These are phyloP conservation scores for Cochlearia excelsa DNA, from an alignment of 345 rosid genomes.

Conservation along the genomic window DNA sequence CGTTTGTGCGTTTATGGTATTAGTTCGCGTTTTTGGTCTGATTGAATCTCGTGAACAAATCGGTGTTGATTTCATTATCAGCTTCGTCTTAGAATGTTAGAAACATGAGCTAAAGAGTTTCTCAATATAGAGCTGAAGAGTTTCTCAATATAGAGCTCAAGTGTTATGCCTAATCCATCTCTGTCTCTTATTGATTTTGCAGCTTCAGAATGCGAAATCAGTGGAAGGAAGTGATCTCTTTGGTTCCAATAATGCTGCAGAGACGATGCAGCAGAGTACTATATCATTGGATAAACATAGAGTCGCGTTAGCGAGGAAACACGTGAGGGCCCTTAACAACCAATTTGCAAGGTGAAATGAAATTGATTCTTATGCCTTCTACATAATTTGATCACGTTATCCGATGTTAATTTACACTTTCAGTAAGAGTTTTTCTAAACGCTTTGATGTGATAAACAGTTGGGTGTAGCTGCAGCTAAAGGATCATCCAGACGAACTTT, in stretches of 20 bases:
- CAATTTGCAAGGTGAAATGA: conserved; percentile 78
- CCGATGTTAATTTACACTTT: too few relatives aligned
- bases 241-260: conserved; percentile 51
- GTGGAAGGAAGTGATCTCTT: conserved; percentile 50
- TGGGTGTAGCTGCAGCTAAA: conserved; percentile 91
- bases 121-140: too few relatives aligned
- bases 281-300: conserved; percentile 47
- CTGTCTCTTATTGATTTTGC: conserved; percentile 19
- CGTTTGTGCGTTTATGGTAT: too few relatives aligned
- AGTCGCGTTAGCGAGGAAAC: conserved; percentile 71
- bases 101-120: not conserved
- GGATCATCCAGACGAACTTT: conserved; percentile 95
- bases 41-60: conserved; percentile 26
- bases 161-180: not conserved
- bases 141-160: not conserved
- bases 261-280: conserved; percentile 43
- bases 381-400: not conserved
- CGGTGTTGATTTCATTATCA: conserved; percentile 1
- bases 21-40: not conserved
- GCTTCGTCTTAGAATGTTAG: too few relatives aligned
- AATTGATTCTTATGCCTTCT: not conserved
- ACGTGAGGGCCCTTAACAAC: conserved; percentile 87
- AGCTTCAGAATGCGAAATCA: conserved; percentile 68
- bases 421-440: not conserved
- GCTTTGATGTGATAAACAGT: conserved; percentile 41